Conservation (phyloP, 2,329 filamentous ascomycete species). For the Talaromyces sp. region DNA sequence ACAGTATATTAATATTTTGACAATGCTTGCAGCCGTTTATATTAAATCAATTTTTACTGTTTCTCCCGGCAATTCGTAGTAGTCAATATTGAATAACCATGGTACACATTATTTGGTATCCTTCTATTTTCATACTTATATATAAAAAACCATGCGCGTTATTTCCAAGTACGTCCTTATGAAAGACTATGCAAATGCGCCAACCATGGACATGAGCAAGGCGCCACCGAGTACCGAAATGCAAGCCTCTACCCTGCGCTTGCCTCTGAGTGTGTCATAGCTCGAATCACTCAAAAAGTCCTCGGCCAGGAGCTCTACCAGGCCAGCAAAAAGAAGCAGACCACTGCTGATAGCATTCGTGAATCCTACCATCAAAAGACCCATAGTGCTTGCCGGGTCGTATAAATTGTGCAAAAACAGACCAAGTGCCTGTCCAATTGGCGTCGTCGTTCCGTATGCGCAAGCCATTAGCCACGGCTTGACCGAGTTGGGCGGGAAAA, state of each 20-base stretch:
- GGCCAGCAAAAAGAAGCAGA: constrained; percentile 72
- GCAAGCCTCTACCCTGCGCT: constrained; percentile 58
- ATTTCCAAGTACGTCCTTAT: not conserved
- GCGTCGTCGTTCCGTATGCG: constrained; percentile 67
- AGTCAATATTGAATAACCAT: not conserved
- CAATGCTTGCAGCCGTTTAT: not conserved
- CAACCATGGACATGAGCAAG: constrained; percentile 62
- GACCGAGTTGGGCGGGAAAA: constrained; percentile 65
- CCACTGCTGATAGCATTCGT: constrained; percentile 85
- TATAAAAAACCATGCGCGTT: not conserved
- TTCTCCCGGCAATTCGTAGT: not conserved
- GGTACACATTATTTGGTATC: not conserved
- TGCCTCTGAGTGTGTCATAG: constrained; percentile 56
- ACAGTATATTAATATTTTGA: not conserved
- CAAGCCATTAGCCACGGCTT: constrained; percentile 70
- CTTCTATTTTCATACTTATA: not conserved
- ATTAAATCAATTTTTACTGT: not conserved
- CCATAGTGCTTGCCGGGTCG: constrained; percentile 70
- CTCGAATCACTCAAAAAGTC: constrained; percentile 70
- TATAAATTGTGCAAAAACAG: constrained; percentile 74
- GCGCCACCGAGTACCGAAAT: constrained; percentile 57
- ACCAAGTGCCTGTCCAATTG: constrained; percentile 78
- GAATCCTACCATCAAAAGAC: constrained; percentile 75
- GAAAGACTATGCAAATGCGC: constrained; percentile 55
- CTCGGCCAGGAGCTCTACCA: constrained; percentile 80